Conservation (phyloP, 176 grass and related monocot genomes). For the Aegilops tauschii region DNA sequence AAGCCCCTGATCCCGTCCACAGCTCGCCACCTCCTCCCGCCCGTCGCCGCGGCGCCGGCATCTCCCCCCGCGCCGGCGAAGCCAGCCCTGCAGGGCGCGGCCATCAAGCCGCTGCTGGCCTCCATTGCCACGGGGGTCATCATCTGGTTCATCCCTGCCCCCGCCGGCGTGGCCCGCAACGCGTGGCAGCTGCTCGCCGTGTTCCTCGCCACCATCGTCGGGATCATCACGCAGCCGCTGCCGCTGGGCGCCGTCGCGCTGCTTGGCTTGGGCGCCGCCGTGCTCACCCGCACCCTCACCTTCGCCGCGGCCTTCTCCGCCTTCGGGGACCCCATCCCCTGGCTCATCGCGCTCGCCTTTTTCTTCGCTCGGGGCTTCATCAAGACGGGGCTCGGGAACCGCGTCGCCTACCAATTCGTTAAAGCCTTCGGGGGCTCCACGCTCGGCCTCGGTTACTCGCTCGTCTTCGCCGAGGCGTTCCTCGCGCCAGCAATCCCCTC, state of each 20-base stretch:
- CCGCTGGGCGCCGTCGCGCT: conserved; percentile 93
- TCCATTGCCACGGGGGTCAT: conserved; percentile 58
- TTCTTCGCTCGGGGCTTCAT: conserved; percentile 96
- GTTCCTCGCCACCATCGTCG: conserved; percentile 93
- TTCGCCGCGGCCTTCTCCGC: conserved; percentile 93
- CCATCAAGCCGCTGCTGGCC: conserved; percentile 62
- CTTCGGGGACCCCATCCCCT: conserved; percentile 94
- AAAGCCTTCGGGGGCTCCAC: conserved; percentile 77
- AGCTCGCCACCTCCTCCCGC: not conserved
- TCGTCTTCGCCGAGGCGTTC: conserved; percentile 91
- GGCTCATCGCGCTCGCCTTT: conserved; percentile 99
- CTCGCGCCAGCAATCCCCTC: conserved; percentile 93
- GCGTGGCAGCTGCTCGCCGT: conserved; percentile 92
- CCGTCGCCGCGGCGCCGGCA: not conserved
- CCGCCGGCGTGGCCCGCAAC: conserved; percentile 71
- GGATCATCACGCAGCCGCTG: conserved; percentile 95
- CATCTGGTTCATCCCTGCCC: conserved; percentile 73
- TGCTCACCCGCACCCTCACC: conserved; percentile 80
- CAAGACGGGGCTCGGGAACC: conserved; percentile 86
- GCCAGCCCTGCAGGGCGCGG: conserved; percentile 59
- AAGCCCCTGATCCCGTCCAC: not conserved
- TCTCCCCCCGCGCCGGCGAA: conserved; percentile 1
- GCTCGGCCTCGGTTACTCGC: conserved; percentile 86
- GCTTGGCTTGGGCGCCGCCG: conserved; percentile 83
- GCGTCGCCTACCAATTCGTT: conserved; percentile 88